Evolutionary conservation across 192 early-diverging fungal species (phyloP), one percentile per base, ranked within the genome.

Genomic region (Coemansia sp.): DNA sequence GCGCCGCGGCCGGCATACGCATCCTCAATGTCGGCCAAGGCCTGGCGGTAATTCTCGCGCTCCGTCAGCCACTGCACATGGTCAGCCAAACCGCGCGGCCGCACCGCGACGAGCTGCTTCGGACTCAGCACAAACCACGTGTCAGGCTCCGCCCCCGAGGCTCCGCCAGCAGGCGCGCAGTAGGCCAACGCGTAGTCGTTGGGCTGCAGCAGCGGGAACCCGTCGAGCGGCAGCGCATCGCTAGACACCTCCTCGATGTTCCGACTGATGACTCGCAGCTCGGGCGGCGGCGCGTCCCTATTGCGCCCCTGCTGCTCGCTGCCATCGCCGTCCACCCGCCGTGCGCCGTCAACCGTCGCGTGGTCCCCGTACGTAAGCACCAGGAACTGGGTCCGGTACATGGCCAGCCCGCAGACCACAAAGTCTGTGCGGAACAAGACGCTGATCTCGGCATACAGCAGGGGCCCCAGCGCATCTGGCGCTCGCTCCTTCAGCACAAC

Each of bases 31-130:
- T 90, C 87, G 0, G 63, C 60, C 11, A 99, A 65, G 0, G 96
- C 96, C 71, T 94, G 93, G 15, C 85, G 89, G 67, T 95, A 98
- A 43, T 86, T 71, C 24, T 83, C 84, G 24, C 91, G 85, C 40
- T 94, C 93, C n/a, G 92, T 74, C 17, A 98, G 82, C 94, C 95
- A 99, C 49, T 94, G 89, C 49, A 99, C 89, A 67, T 96, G 96
- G 77, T 99, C 98, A 37, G 90, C 88, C 32, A 93, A 53, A 67
- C 95, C 94, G n/a, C 96, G 87, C 2, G 92, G 93, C 27, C 88
- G 87, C 6, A 96, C 96, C 5, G 92, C 83, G 20, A 99, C 87
- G 27, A 98, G 87, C 81, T 98, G 94, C 74, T 96, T 97, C 4
- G 98, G 98, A 17, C 93, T 94, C 32, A 95, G 84, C 15, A 99